These are phyloP conservation scores for Pisolithus sp. DNA, from an alignment of 768 basidiomycete species.

Conservation along the genomic window DNA sequence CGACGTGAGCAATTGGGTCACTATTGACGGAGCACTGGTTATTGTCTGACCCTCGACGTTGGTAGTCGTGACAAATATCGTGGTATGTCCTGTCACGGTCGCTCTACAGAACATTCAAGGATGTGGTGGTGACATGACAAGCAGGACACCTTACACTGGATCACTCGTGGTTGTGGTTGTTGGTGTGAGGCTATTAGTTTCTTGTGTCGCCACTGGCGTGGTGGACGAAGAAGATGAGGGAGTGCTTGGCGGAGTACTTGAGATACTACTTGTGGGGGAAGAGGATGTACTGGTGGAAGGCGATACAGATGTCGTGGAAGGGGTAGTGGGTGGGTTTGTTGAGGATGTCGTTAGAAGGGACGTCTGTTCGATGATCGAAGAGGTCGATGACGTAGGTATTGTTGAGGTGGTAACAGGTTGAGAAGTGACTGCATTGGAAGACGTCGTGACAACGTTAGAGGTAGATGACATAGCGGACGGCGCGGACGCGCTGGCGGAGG, in stretches of 20 bases:
- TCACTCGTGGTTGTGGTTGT: conserved; percentile 1
- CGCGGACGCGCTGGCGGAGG: conserved; percentile 10
- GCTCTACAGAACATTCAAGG: conserved; percentile 34
- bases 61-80: conserved; percentile 55
- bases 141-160: conserved; percentile 17
- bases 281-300: conserved; percentile 7
- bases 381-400: conserved; percentile 5
- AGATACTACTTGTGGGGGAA: conserved; percentile 11
- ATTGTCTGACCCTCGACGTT: conserved; percentile 44
- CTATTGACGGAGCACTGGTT: conserved; percentile 45
- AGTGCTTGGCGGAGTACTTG: conserved; percentile 10
- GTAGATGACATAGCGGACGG: conserved; percentile 13
- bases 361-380: conserved; percentile 10
- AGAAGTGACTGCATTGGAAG: background rate
- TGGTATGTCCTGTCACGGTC: conserved; percentile 41
- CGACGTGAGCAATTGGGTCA: conserved; percentile 53
- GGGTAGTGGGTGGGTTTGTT: conserved; percentile 1
- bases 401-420: conserved; percentile 10
- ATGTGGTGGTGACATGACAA: conserved; percentile 11
- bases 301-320: conserved; percentile 5
- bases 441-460: conserved; percentile 5
- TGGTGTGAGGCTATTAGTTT: conserved; percentile 4
- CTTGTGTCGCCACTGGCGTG: background rate
- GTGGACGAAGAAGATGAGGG: conserved; percentile 5
- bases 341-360: conserved; percentile 3